Base-by-base conservation (phyloP, 306 rosid genomes). In the Prunus armeniaca region DNA sequence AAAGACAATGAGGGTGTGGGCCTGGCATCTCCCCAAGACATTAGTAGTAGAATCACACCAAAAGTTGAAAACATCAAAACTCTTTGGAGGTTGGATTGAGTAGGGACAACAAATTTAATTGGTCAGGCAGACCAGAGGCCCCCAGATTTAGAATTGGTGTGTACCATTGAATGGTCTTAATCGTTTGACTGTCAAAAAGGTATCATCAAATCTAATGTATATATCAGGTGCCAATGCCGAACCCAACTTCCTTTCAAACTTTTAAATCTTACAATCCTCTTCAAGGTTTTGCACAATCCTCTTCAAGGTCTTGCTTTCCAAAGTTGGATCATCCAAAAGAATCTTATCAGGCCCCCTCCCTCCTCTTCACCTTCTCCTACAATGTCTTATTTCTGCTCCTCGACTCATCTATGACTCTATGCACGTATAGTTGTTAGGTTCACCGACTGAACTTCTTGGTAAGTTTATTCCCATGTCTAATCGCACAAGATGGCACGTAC, bases 271-370 rank as follows among this genome's bases (percentile, higher is more conserved):
- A 45, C 82, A 81, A 77, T 84, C 28, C 10, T 64, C 77, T 78
- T 81, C 83, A 60, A 72, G 72, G 75, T 25, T 45, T 72, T 74
- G 57, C 87, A 45, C 82, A 81, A 77, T 84, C 28, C 10, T 64
- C 77, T 78, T 81, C 83, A 60, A 72, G 72, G 75, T 25, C 30
- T 72, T 74, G 57, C 87, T 84, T 81, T 82, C 51, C 51, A 62
- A 84, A 80, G 84, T 67, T 51, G 50, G 58, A 84, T 80, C 72
- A 83, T 86, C 88, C 88, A 76, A 77, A 76, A 77, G 84, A 87
- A 87, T 89, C 82, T 82, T 67, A 14, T 20, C 50, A 17, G 88
- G 85, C 18, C 93, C 87, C 69, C 69, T 6, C 10, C 32, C 28
- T 5, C 60, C 38, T 76, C 47, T 76, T 78, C 72, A 58, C 24